Evolutionary conservation across 176 grass and related monocot species (phyloP).

Genomic region (Carex pumila): DNA sequence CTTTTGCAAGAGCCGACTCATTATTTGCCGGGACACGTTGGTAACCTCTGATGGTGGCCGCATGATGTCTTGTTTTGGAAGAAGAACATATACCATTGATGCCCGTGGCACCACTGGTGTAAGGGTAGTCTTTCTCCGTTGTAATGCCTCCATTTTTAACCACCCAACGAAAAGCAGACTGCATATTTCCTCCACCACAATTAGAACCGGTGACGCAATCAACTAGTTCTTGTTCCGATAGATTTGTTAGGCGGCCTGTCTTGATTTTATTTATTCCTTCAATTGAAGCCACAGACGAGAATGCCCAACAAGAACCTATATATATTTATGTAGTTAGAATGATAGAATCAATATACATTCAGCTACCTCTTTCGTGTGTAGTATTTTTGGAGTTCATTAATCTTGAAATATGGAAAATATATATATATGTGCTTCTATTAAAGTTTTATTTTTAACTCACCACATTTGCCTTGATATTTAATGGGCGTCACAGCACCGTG

Average conservation of each 20-base stretch:
- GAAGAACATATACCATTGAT: constrained; percentile 28
- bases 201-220: constrained; percentile 8
- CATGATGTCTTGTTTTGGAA: constrained; percentile 16
- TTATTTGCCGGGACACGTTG: constrained; percentile 34
- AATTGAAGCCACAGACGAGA: constrained; percentile 51
- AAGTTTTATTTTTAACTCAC: no score
- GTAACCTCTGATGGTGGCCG: constrained; percentile 34
- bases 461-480: no score
- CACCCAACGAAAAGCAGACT: constrained; percentile 36
- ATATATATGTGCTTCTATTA: no score
- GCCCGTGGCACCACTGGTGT: no score
- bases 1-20: constrained; percentile 29
- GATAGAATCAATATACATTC: no score
- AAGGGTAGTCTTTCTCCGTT: constrained; percentile 48
- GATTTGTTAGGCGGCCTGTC: constrained; percentile 16
- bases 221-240: no score
- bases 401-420: no score
- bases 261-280: constrained; percentile 63
- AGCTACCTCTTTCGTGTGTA: no score
- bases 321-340: no score
- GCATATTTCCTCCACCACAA: constrained; percentile 38
- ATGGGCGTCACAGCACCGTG: no score
- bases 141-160: constrained; percentile 42
- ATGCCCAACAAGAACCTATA: constrained; percentile 30
- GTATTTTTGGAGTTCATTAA: no score